These are phyloP conservation scores for Sclerotinia trifoliorum DNA, from an alignment of 2,329 filamentous ascomycete genomes.

Conservation along the genomic window DNA sequence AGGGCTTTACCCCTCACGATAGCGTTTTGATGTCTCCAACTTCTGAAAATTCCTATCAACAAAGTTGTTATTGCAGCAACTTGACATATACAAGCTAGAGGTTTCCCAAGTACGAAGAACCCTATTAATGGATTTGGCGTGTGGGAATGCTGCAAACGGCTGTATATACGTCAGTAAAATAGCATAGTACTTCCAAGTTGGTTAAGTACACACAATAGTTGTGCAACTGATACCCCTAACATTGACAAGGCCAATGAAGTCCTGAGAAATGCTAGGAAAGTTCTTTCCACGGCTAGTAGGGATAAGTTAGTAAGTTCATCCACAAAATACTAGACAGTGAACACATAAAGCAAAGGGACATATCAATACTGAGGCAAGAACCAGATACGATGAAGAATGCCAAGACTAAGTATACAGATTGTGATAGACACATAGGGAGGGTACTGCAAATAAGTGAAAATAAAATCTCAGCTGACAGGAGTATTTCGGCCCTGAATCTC, in stretches of 20 bases:
- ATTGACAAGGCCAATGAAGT: conserved; percentile 69
- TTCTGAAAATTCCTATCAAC: conserved; percentile 55
- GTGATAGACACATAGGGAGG: background rate
- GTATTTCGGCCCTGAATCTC: conserved; percentile 22
- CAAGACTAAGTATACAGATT: background rate
- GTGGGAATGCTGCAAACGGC: conserved; percentile 44
- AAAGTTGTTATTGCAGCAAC: conserved; percentile 44
- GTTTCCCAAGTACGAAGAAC: conserved; percentile 60
- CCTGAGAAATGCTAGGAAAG: conserved; percentile 70
- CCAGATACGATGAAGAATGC: background rate
- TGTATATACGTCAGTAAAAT: conserved; percentile 45
- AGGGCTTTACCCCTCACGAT: conserved; percentile 57
- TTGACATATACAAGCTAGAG: conserved; percentile 50
- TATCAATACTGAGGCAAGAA: conserved; percentile 2
- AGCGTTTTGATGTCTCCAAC: conserved; percentile 60
- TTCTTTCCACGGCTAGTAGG: conserved; percentile 66
- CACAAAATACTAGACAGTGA: background rate
- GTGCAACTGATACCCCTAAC: conserved; percentile 62
- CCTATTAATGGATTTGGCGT: conserved; percentile 47
- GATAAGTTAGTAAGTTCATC: conserved; percentile 21
- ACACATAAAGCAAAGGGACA: background rate
- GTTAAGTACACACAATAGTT: conserved; percentile 53
- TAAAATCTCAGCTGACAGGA: conserved; percentile 17
- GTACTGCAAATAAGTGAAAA: background rate
- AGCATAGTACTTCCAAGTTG: conserved; percentile 19